Conservation (phyloP, 129 eudicot genomes). For the Flaveria sonorensis region DNA sequence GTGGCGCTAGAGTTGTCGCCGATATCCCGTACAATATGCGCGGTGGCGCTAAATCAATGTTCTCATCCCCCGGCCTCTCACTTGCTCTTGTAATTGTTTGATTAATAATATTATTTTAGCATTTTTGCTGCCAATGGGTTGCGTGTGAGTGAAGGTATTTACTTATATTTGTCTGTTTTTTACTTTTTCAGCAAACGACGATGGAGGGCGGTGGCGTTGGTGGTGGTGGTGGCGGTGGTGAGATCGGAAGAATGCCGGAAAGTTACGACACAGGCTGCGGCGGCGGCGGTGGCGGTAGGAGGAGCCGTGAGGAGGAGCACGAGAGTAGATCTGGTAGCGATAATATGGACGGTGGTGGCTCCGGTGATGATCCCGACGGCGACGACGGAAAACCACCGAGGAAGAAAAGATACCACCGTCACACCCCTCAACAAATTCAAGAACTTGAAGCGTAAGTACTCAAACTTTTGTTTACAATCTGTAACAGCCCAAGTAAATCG, state of each 20-base stretch:
- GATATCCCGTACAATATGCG: constrained; percentile 67
- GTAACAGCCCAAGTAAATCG: no score
- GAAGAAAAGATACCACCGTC: constrained; percentile 96
- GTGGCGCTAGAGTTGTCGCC: constrained; percentile 57
- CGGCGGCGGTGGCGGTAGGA: constrained; percentile 46
- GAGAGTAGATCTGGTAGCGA: constrained; percentile 99
- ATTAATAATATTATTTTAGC: neutral
- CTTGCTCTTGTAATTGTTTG: constrained; percentile 66
- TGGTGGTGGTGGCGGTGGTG: constrained; percentile 44
- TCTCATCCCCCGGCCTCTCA: constrained; percentile 94
- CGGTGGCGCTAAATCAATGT: constrained; percentile 63
- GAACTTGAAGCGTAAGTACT: constrained; percentile 72
- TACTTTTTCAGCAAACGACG: constrained; percentile 52
- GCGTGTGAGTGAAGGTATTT: neutral
- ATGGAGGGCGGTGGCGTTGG: constrained; percentile 51
- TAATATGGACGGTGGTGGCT: constrained; percentile 86
- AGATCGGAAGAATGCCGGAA: constrained; percentile 61
- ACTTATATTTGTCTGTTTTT: neutral
- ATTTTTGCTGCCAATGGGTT: neutral
- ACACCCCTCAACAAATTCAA: constrained; percentile 98
- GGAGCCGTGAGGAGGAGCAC: constrained; percentile 92
- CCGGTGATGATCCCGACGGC: constrained; percentile 84
- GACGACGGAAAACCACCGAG: constrained; percentile 77
- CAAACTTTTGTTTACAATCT: neutral
- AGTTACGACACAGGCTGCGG: constrained; percentile 46